phyloP scores from a whole-genome alignment of 2,329 filamentous ascomycete species.

The Ilyonectria sp. region DNA sequence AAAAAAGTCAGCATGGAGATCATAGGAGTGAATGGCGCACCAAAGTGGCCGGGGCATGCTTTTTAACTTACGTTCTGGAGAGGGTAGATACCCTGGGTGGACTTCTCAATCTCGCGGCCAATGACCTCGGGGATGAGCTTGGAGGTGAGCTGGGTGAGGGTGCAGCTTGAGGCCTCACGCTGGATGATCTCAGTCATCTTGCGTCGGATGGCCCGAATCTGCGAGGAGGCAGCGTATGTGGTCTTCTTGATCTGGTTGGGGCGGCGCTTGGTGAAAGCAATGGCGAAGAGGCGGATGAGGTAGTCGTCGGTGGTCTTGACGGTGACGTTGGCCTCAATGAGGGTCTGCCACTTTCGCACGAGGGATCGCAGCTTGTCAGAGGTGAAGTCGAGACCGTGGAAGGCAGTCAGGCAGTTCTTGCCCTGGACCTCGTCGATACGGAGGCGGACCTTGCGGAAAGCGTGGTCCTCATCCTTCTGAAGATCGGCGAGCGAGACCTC shows the following conservation, averaged over 20 bases:
- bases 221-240: slow-evolving; percentile 96
- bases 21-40: not conserved
- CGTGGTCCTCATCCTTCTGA: slow-evolving; percentile 99
- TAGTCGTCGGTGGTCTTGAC: slow-evolving; percentile 99
- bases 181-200: slow-evolving; percentile 99
- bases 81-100: slow-evolving; percentile 99
- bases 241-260: slow-evolving; percentile 99
- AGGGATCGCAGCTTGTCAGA: slow-evolving; percentile 99
- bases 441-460: slow-evolving; percentile 99
- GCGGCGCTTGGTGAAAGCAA: slow-evolving; percentile 99
- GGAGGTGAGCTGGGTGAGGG: slow-evolving; percentile 94
- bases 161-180: slow-evolving; percentile 95
- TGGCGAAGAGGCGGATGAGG: slow-evolving; percentile 98
- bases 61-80: slow-evolving; percentile 89
- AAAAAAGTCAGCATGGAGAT: slow-evolving; percentile 4
- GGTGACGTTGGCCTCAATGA: slow-evolving; percentile 99
- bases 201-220: slow-evolving; percentile 98
- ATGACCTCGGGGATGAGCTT: slow-evolving; percentile 99
- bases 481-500: slow-evolving; percentile 99
- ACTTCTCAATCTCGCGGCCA: slow-evolving; percentile 99
- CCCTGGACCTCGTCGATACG: slow-evolving; percentile 98
- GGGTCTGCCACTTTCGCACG: slow-evolving; percentile 99
- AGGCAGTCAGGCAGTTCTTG: slow-evolving; percentile 99
- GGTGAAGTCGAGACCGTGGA: slow-evolving; percentile 99
- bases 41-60: not conserved